Evolutionary conservation across 2,329 filamentous ascomycete species (phyloP).

Genomic region (Aspergillus proliferans): DNA sequence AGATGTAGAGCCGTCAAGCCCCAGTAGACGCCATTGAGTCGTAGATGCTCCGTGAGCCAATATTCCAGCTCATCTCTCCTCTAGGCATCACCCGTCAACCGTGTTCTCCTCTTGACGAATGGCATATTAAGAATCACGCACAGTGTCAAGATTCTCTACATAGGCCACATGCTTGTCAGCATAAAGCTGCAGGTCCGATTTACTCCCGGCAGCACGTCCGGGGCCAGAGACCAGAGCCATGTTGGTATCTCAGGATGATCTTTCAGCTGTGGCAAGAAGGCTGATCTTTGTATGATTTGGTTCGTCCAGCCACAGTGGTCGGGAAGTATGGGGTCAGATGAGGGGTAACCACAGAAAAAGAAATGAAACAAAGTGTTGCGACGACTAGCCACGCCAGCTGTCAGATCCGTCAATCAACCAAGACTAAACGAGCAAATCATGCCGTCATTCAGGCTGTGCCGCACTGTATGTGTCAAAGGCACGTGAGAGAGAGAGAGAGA

Average conservation of each 20-base stretch:
- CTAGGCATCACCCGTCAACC: constrained; percentile 43
- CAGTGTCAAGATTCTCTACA: constrained; percentile 84
- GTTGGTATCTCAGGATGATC: background rate
- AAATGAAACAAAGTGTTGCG: background rate
- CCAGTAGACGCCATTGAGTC: constrained; percentile 95
- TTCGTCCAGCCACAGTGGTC: background rate
- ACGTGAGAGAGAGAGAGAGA: too few relatives aligned
- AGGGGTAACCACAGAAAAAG: background rate
- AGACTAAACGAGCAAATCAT: background rate
- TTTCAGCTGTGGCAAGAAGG: background rate
- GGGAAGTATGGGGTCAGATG: background rate
- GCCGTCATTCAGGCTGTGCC: background rate
- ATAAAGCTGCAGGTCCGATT: constrained; percentile 47
- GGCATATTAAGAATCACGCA: constrained; percentile 41
- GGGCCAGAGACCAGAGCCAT: constrained; percentile 60
- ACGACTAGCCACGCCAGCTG: background rate
- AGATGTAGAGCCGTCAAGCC: constrained; percentile 83
- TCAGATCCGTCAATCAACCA: background rate
- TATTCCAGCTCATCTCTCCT: constrained; percentile 94
- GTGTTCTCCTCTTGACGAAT: constrained; percentile 14
- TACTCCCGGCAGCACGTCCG: constrained; percentile 44
- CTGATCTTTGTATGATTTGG: background rate
- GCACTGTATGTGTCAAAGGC: too few relatives aligned
- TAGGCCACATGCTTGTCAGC: constrained; percentile 76
- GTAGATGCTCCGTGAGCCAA: constrained; percentile 94